phyloP scores from a whole-genome alignment of 2,329 filamentous ascomycete genomes.

The Xylariaceae sp. region DNA sequence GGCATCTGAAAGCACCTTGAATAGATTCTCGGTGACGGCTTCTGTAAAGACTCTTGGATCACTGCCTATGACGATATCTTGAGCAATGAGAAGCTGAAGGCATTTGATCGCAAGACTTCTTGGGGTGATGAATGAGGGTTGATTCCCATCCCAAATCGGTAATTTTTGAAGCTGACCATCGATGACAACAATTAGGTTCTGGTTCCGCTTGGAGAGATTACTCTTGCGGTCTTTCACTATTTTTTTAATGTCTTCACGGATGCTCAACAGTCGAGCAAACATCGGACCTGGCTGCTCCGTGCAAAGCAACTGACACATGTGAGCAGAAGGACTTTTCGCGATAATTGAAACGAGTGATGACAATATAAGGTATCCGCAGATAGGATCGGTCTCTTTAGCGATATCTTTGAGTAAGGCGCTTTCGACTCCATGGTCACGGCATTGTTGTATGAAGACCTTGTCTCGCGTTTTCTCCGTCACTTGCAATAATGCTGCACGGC shows the following conservation, averaged over 20 bases:
- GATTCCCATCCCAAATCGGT: constrained; percentile 56
- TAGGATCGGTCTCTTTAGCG: constrained; percentile 54
- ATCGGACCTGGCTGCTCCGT: constrained; percentile 52
- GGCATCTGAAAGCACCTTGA: constrained; percentile 40
- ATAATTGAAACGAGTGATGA: constrained; percentile 61
- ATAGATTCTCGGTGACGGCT: constrained; percentile 46
- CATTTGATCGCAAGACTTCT: constrained; percentile 61
- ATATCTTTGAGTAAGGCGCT: constrained; percentile 62
- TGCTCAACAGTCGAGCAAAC: constrained; percentile 52
- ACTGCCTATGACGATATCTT: constrained; percentile 46
- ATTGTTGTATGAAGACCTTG: constrained; percentile 62
- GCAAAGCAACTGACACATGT: constrained; percentile 55
- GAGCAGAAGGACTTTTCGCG: constrained; percentile 54
- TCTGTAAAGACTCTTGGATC: constrained; percentile 47
- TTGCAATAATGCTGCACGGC: constrained; percentile 57
- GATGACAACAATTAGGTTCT: constrained; percentile 52
- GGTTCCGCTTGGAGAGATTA: constrained; percentile 65
- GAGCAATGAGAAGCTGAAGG: constrained; percentile 54
- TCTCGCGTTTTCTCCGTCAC: constrained; percentile 56
- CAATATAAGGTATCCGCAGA: constrained; percentile 61
- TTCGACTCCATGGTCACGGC: constrained; percentile 70
- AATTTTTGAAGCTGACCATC: constrained; percentile 50
- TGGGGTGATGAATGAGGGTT: constrained; percentile 53
- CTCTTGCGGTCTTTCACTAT: constrained; percentile 61
- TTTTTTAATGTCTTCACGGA: constrained; percentile 51